Base-by-base conservation (phyloP, 768 basidiomycete genomes). In the Naganishia kalamii region DNA sequence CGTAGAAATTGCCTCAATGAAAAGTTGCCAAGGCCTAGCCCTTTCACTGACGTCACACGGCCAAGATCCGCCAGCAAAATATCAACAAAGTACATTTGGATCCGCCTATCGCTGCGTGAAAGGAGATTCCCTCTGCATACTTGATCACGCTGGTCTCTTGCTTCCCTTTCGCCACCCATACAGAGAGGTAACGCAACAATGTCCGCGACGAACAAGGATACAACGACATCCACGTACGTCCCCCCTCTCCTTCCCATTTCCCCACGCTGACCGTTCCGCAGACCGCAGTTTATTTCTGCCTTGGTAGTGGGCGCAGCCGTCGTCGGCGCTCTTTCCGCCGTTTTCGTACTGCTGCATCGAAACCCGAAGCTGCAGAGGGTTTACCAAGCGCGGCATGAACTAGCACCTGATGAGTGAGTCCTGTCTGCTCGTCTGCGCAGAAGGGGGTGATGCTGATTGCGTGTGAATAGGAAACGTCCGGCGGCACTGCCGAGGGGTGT, bases 141-240 rank as follows among this genome's bases (percentile, higher is more conserved):
- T n/a, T n/a, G n/a, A n/a, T n/a, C n/a, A n/a, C n/a, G n/a, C n/a
- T n/a, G n/a, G n/a, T n/a, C n/a, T n/a, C n/a, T n/a, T n/a, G n/a
- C n/a, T n/a, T n/a, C n/a, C n/a, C n/a, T n/a, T n/a, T n/a, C n/a
- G n/a, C n/a, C n/a, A n/a, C n/a, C n/a, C n/a, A n/a, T n/a, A n/a
- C n/a, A n/a, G n/a, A n/a, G n/a, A n/a, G n/a, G n/a, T n/a, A n/a
- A n/a, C n/a, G n/a, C n/a, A n/a, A 66, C 27, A 64, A 76, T 76
- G 75, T 75, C 74, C n/a, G 71, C 71, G 13, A 74, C 75, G 19
- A 67, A 63, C 54, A 65, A 69, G 49, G 73, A 77, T 69, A 72
- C 74, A 60, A 62, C 33, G 21, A 40, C 73, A 12, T 61, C 71
- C 19, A 69, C 72, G 23, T 72, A 72, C 23, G 60, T 70, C 25